Conservation (phyloP, 129 eudicot species). For the Kitagawia praeruptora region DNA sequence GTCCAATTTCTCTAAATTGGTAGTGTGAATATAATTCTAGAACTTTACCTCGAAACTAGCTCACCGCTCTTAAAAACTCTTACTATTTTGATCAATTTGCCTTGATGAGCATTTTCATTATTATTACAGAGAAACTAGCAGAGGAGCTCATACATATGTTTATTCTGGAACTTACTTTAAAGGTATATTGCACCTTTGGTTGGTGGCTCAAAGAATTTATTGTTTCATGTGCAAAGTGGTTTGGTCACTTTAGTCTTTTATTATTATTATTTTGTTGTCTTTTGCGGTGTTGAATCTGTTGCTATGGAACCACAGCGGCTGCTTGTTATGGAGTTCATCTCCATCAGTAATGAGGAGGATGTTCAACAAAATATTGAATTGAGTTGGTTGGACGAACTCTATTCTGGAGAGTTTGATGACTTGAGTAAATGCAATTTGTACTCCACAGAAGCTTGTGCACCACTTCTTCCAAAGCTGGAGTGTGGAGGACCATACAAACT, state of each 20-base stretch:
- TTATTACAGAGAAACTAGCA: slow-evolving; percentile 59
- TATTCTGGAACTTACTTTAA: slow-evolving; percentile 48
- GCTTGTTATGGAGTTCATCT: slow-evolving; percentile 72
- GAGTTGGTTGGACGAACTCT: slow-evolving; percentile 65
- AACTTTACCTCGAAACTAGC: neutral
- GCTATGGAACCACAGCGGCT: slow-evolving; percentile 48
- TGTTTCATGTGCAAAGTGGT: neutral
- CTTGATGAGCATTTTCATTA: neutral
- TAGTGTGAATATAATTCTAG: neutral
- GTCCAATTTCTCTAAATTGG: neutral
- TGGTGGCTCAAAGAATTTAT: slow-evolving; percentile 5
- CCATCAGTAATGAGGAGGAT: slow-evolving; percentile 38
- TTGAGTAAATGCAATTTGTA: slow-evolving; percentile 43
- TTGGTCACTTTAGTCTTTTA: slow-evolving; percentile 6
- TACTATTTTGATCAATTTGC: neutral
- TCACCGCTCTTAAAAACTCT: neutral
- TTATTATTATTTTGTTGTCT: neutral
- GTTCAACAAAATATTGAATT: slow-evolving; percentile 14
- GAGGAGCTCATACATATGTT: slow-evolving; percentile 67
- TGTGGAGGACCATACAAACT: slow-evolving; percentile 19
- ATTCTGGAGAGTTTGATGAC: slow-evolving; percentile 64
- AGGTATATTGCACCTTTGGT: slow-evolving; percentile 33
- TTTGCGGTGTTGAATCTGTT: slow-evolving; percentile 3
- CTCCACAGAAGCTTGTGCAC: slow-evolving; percentile 36
- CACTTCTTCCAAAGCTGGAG: slow-evolving; percentile 28